Percentiles rank a stretch among this genome's conserved stretches.
Evolutionary conservation across 78 protist species (phyloP).

Genomic region (Blattamonas nauphoetae): DNA sequence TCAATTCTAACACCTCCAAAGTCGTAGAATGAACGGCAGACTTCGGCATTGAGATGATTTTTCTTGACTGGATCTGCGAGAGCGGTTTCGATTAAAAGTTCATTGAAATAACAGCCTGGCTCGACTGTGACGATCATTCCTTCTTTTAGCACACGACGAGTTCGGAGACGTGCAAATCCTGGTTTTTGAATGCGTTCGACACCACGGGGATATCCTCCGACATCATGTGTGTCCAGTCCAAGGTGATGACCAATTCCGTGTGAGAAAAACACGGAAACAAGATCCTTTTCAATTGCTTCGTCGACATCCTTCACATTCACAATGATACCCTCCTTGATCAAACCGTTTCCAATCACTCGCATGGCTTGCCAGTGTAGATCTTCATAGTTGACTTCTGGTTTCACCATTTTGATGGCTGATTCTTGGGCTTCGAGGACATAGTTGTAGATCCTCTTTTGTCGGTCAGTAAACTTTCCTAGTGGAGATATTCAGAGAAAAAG

Average conservation of each 20-base stretch:
- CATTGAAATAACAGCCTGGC: constrained; percentile 30
- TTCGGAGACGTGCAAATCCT: constrained; percentile 3
- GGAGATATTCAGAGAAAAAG: too few species aligned
- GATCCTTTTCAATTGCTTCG: background rate
- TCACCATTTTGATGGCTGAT: background rate
- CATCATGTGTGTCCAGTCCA: constrained; percentile 30
- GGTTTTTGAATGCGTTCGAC: constrained; percentile 17
- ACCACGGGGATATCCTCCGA: constrained; percentile 22
- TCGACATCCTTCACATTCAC: background rate
- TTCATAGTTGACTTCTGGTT: background rate
- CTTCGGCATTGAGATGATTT: background rate
- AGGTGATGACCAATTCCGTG: constrained; percentile 31
- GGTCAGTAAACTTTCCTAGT: background rate
- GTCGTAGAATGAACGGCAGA: background rate
- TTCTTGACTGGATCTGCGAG: background rate
- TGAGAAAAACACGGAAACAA: constrained; percentile 3
- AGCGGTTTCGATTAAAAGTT: background rate
- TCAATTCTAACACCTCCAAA: constrained; percentile 29
- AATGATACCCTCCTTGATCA: background rate
- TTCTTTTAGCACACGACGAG: background rate
- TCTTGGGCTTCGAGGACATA: background rate
- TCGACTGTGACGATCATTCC: constrained; percentile 31
- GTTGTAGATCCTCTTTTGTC: background rate
- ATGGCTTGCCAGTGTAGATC: background rate
- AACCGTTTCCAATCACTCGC: background rate